Evolutionary conservation across 352 stramenopile genomes (phyloP).

Genomic region (Pythium dissimile): DNA sequence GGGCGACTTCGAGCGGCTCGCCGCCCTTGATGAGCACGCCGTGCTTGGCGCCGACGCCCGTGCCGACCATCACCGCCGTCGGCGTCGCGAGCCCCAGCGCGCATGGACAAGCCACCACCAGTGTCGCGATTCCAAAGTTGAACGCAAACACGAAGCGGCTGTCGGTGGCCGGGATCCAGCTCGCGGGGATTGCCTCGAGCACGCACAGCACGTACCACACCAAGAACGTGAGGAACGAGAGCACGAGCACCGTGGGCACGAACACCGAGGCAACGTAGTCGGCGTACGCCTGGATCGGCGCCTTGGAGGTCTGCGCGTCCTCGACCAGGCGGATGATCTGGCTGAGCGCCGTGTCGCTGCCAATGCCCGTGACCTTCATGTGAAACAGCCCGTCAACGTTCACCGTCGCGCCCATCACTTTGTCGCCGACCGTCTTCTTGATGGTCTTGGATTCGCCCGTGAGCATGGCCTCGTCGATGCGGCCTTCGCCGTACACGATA

Average conservation of each 20-base stretch:
- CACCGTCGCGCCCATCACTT: constrained; percentile 89
- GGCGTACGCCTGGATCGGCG: constrained; percentile 97
- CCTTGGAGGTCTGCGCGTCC: constrained; percentile 96
- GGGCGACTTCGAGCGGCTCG: constrained; percentile 88
- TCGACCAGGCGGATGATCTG: constrained; percentile 99
- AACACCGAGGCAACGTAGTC: constrained; percentile 96
- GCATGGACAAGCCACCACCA: constrained; percentile 99
- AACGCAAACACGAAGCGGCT: constrained; percentile 92
- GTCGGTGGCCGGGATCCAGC: constrained; percentile 68
- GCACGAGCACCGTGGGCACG: constrained; percentile 91
- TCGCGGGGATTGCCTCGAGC: constrained; percentile 50
- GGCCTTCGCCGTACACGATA: constrained; percentile 86
- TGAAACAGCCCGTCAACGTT: constrained; percentile 91
- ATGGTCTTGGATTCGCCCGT: constrained; percentile 94
- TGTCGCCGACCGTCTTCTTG: constrained; percentile 86
- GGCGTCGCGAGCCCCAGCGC: constrained; percentile 97
- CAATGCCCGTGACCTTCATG: constrained; percentile 92
- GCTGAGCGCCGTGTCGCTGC: constrained; percentile 91
- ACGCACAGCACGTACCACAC: constrained; percentile 90
- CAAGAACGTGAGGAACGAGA: constrained; percentile 94
- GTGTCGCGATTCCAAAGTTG: constrained; percentile 96
- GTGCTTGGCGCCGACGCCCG: constrained; percentile 93
- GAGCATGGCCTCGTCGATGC: constrained; percentile 94
- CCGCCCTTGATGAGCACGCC: constrained; percentile 99
- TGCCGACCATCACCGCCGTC: constrained; percentile 98